phyloP scores from a whole-genome alignment of 108 stramenopile species.

The Nitzschia inconspicua region DNA sequence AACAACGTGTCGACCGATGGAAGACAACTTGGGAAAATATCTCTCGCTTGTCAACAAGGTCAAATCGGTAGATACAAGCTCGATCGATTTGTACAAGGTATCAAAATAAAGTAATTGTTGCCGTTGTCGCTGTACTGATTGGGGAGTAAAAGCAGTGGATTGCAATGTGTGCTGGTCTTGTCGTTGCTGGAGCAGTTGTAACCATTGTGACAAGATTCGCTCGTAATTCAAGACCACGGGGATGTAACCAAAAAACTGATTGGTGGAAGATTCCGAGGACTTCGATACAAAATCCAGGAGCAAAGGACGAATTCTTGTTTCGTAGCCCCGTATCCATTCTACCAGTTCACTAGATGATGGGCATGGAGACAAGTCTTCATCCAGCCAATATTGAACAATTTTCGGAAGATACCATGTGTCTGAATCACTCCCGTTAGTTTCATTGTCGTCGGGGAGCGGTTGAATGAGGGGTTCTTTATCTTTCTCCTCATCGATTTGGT shows the following conservation, averaged over 20 bases:
- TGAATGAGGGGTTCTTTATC: too few relatives aligned
- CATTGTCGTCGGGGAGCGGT: too few relatives aligned
- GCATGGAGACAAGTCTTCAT: background rate
- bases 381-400: too few relatives aligned
- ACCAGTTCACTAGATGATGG: background rate
- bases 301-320: background rate
- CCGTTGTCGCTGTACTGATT: background rate
- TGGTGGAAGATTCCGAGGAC: too few relatives aligned
- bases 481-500: conserved; percentile 1
- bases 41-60: conserved; percentile 6
- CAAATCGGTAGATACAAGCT: background rate
- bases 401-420: too few relatives aligned
- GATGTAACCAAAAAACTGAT: too few relatives aligned
- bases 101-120: background rate
- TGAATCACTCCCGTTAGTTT: too few relatives aligned
- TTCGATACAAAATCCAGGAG: background rate
- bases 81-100: background rate
- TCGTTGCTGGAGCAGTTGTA: background rate
- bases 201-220: conserved; percentile 3
- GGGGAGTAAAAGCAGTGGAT: background rate
- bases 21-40: too few relatives aligned
- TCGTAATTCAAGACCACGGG: conserved; percentile 18
- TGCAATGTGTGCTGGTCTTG: background rate
- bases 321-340: conserved; percentile 3
- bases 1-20: too few relatives aligned